Conservation (phyloP, 306 rosid genomes). For the Delonix regia region DNA sequence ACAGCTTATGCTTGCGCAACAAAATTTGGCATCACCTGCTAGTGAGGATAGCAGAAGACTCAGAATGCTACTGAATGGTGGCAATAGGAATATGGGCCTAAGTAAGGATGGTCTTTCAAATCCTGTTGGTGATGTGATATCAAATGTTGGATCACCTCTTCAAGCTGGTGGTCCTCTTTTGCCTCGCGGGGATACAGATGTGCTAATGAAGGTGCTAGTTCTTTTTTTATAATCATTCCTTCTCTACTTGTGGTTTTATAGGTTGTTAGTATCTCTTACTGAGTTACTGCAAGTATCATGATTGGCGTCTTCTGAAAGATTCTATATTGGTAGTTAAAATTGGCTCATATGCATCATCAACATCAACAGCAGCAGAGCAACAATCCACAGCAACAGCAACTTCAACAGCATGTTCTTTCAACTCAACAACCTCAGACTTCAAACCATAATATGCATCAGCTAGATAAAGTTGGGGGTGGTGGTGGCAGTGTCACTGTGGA, state of each 20-base stretch:
- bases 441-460: constrained; percentile 81
- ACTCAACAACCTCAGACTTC: constrained; percentile 84
- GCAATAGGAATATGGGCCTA: constrained; percentile 58
- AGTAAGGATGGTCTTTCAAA: constrained; percentile 81
- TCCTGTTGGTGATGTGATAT: constrained; percentile 78
- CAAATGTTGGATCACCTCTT: constrained; percentile 86
- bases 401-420: constrained; percentile 84
- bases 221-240: constrained; percentile 23
- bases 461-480: constrained; percentile 83
- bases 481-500: constrained; percentile 76
- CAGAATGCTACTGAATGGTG: constrained; percentile 80
- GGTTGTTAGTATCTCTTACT: constrained; percentile 25
- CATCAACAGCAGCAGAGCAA: constrained; percentile 70
- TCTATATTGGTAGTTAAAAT: constrained; percentile 62
- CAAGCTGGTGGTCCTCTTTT: constrained; percentile 77
- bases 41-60: constrained; percentile 78
- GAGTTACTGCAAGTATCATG: neutral
- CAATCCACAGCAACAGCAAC: constrained; percentile 77
- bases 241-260: constrained; percentile 20
- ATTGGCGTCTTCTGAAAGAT: constrained; percentile 35
- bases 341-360: constrained; percentile 79
- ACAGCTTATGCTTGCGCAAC: constrained; percentile 92
- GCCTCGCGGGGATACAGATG: constrained; percentile 77
- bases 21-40: constrained; percentile 80
- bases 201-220: constrained; percentile 75